A percentile compares a stretch with the other conserved stretches of the same genome.
Evolutionary conservation across 1,139 yeast genomes (phyloP).

Genomic region (Hanseniaspora uvarum): DNA sequence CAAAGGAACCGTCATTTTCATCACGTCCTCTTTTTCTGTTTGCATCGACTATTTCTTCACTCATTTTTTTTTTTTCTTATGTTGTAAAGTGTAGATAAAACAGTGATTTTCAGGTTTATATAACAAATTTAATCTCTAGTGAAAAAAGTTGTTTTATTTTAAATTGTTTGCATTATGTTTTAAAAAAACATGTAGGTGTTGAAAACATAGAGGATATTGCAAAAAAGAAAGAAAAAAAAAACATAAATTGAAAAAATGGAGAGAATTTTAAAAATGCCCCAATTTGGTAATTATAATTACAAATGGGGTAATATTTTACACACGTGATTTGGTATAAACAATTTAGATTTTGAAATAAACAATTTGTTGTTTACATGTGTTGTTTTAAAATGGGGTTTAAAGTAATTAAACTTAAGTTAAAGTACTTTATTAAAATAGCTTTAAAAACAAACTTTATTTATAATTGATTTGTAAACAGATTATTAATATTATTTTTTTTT

Average conservation of each 20-base stretch:
- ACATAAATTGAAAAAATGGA: background rate
- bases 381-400: too few species aligned
- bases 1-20: constrained; percentile 4
- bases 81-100: too few species aligned
- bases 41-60: background rate
- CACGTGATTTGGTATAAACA: background rate
- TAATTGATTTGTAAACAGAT: background rate
- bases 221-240: background rate
- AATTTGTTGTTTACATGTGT: background rate
- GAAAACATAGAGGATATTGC: too few species aligned
- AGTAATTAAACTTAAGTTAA: too few species aligned
- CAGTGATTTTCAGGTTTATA: too few species aligned
- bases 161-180: too few species aligned
- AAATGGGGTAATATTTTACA: background rate
- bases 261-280: too few species aligned
- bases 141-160: too few species aligned
- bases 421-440: too few species aligned
- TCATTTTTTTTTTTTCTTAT: background rate
- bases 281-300: background rate
- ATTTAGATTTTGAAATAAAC: background rate
- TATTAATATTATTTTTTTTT: constrained; percentile 14
- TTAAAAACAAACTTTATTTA: too few species aligned
- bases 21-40: constrained; percentile 14
- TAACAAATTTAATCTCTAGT: too few species aligned
- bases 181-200: too few species aligned